Conservation (phyloP, 2,329 filamentous ascomycete genomes). For the Magnaporthiopsis poae region DNA sequence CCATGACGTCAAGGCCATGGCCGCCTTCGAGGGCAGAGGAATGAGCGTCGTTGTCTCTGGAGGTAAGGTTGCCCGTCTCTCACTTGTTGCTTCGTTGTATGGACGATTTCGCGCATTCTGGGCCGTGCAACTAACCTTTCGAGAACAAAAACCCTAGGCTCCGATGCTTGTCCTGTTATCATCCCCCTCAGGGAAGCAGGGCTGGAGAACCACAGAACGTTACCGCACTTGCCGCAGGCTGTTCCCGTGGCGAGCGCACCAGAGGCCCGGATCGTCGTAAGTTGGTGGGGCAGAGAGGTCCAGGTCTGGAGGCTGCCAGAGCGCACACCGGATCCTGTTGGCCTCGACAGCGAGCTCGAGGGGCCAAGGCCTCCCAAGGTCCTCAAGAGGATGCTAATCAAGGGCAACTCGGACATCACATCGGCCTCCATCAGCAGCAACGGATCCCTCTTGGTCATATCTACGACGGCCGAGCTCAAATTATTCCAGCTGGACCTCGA, state of each 20-base stretch:
- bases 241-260: constrained; percentile 64
- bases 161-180: constrained; percentile 75
- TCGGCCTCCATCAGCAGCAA: constrained; percentile 57
- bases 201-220: constrained; percentile 68
- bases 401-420: constrained; percentile 74
- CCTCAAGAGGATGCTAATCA: constrained; percentile 57
- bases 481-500: constrained; percentile 58
- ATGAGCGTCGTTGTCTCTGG: constrained; percentile 86
- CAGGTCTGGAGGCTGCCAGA: constrained; percentile 62
- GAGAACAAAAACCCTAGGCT: constrained; percentile 40
- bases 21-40: constrained; percentile 72
- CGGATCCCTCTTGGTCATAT: constrained; percentile 64
- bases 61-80: constrained; percentile 43
- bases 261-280: constrained; percentile 65
- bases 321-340: constrained; percentile 30
- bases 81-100: not conserved
- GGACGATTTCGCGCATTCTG: not conserved
- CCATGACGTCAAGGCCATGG: constrained; percentile 92
- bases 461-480: constrained; percentile 66
- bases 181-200: constrained; percentile 69
- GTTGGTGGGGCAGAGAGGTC: constrained; percentile 86
- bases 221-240: constrained; percentile 75
- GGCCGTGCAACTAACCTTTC: constrained; percentile 21
- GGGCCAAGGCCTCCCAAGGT: constrained; percentile 49
- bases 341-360: constrained; percentile 23